Evolutionary conservation across 2,329 filamentous ascomycete genomes (phyloP), one percentile per base, ranked within the genome.

Genomic region (Ascochyta clinopodiicola): DNA sequence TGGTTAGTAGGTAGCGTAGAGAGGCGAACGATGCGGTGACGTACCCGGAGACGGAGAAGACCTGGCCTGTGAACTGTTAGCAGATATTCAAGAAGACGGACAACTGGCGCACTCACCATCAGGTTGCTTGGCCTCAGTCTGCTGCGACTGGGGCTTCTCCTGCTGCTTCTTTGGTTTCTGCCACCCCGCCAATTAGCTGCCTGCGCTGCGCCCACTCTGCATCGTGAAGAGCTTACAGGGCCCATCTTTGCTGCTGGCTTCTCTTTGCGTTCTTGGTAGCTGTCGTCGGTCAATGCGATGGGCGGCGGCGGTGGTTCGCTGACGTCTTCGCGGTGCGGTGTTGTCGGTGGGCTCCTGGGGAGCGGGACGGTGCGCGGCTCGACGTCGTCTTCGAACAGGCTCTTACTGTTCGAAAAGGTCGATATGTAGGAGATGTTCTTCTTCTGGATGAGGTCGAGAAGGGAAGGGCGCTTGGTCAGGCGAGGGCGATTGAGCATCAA

Each of bases 31-130:
- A 36, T 48, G 54, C 45, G 49, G 57, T 49, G 66, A 71, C 79
- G 63, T 77, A 84, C 82, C 82, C 84, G 48, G 88, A 90, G 68
- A 91, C 81, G 61, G 88, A 91, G 80, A 87, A 91, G 79, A 91
- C 85, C 60, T 81, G 79, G 69, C 86, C 82, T 83, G 63, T 4
- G 45, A 6, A 36, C 19, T 6, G 44, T 72, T 44, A 72, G 61
- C 56, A 40, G 48, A 8, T 36, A 22, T 27, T 45, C 17, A 7
- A 66, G 19, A 13, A 12, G n/a, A 7, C 8, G n/a, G 3, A 9
- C 0, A 21, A 6, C 6, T 12, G 43, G 32, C n/a, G 22, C 17
- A 22, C 52, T 56, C 21, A 56, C 52, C 52, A 56, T 56, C 52
- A 46, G 52, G 29, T 37, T 29, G 21, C 85, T 79, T 84, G 48